A percentile compares a stretch with the other conserved stretches of the same genome.
These are phyloP conservation scores for Exophiala viscosa DNA, from an alignment of 2,329 filamentous ascomycete genomes.

Conservation along the genomic window DNA sequence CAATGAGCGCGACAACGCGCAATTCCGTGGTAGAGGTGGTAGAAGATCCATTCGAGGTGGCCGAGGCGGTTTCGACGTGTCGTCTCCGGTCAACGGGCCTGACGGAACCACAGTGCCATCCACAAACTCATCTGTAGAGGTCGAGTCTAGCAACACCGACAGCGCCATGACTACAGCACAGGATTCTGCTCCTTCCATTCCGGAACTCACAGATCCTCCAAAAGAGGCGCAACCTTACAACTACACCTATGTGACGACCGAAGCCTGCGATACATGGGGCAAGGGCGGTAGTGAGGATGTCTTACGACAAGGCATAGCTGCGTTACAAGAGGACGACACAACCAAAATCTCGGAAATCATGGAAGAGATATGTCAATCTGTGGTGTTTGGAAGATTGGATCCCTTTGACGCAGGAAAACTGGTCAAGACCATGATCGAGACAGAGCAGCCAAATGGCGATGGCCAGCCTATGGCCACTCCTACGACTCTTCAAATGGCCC, in stretches of 20 bases:
- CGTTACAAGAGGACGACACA: constrained; percentile 62
- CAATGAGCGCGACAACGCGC: constrained; percentile 18
- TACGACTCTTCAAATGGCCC: constrained; percentile 15
- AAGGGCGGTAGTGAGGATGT: constrained; percentile 64
- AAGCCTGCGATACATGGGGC: constrained; percentile 64
- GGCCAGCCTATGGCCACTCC: not conserved
- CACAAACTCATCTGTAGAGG: constrained; percentile 25
- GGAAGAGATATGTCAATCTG: constrained; percentile 78
- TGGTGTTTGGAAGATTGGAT: constrained; percentile 65
- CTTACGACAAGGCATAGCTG: constrained; percentile 60
- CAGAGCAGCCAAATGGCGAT: constrained; percentile 7
- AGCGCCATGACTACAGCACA: constrained; percentile 27
- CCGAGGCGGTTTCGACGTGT: constrained; percentile 8
- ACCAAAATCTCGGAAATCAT: constrained; percentile 68
- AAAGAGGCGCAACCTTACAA: constrained; percentile 51
- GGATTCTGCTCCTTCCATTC: constrained; percentile 27
- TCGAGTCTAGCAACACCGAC: constrained; percentile 33
- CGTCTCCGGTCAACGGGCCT: constrained; percentile 13
- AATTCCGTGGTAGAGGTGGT: constrained; percentile 31
- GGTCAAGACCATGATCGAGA: constrained; percentile 55
- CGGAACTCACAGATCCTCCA: constrained; percentile 24
- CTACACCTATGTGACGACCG: constrained; percentile 73
- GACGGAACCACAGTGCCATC: constrained; percentile 2
- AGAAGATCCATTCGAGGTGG: constrained; percentile 25
- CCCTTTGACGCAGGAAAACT: constrained; percentile 66